Evolutionary conservation across 2,329 filamentous ascomycete species (phyloP).

Genomic region (Coniochaeta sp.): DNA sequence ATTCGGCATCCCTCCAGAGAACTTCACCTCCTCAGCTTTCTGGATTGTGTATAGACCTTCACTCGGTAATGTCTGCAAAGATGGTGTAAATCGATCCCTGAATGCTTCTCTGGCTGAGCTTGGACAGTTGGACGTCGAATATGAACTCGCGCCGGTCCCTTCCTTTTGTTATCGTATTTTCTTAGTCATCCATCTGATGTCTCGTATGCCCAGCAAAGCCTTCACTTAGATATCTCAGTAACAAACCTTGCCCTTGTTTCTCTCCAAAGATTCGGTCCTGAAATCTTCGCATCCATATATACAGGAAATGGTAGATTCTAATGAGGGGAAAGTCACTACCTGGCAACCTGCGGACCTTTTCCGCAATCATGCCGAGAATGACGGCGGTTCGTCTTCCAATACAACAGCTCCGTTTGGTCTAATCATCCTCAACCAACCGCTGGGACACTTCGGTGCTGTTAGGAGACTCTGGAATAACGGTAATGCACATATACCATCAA

Average conservation of each 20-base stretch:
- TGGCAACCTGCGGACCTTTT: neutral
- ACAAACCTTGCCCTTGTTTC: too few species aligned
- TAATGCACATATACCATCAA: conserved; percentile 16
- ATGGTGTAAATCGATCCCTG: too few species aligned
- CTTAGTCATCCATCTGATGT: neutral
- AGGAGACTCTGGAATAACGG: conserved; percentile 42
- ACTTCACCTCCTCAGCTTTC: too few species aligned
- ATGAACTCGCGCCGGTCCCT: too few species aligned
- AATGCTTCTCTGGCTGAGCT: too few species aligned
- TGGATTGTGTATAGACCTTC: too few species aligned
- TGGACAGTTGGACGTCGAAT: too few species aligned
- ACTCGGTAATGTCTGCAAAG: too few species aligned
- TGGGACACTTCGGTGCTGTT: conserved; percentile 36
- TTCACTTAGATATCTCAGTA: neutral
- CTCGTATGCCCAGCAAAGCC: neutral
- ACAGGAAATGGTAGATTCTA: neutral
- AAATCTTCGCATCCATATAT: too few species aligned
- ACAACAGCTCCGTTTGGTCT: conserved; percentile 27
- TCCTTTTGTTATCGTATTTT: too few species aligned
- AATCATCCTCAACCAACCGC: conserved; percentile 44
- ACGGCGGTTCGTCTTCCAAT: neutral
- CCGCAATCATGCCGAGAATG: neutral
- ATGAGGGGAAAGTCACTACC: neutral
- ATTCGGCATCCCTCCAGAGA: too few species aligned
- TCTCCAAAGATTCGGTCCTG: neutral